Evolutionary conservation across 768 basidiomycete species (phyloP).

Genomic region (Boletellus ananiceps): DNA sequence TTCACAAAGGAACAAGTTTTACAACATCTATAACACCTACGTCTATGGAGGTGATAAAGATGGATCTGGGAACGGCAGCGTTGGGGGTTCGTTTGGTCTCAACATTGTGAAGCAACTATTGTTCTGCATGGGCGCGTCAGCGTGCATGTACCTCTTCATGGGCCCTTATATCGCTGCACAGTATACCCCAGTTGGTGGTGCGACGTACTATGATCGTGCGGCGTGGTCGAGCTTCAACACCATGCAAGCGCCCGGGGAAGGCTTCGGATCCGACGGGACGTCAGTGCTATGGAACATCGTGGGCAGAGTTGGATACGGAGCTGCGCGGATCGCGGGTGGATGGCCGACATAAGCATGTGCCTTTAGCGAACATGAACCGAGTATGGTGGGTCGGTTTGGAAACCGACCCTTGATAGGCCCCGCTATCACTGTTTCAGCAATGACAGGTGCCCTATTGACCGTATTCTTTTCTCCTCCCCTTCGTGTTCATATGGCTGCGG

Average conservation of each 20-base stretch:
- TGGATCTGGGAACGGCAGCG: conserved; percentile 19
- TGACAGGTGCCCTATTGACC: background rate
- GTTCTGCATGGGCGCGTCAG: conserved; percentile 59
- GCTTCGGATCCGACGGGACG: conserved; percentile 57
- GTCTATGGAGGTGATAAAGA: conserved; percentile 45
- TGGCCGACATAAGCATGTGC: conserved; percentile 59
- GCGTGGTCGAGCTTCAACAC: conserved; percentile 79
- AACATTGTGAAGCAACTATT: conserved; percentile 43
- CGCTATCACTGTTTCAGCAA: conserved; percentile 9
- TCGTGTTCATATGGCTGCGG: conserved; percentile 16
- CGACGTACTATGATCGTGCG: conserved; percentile 70
- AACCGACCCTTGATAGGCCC: conserved; percentile 6
- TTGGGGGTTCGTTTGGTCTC: conserved; percentile 27
- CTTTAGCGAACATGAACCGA: conserved; percentile 1
- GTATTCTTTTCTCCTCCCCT: background rate
- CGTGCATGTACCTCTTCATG: conserved; percentile 56
- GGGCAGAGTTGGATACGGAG: conserved; percentile 68
- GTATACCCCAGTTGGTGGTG: conserved; percentile 55
- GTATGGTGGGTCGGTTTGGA: background rate
- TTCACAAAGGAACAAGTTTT: conserved; percentile 54
- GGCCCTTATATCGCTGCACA: conserved; percentile 56
- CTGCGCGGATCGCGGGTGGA: conserved; percentile 69
- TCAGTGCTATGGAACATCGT: conserved; percentile 65
- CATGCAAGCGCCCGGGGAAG: conserved; percentile 66
- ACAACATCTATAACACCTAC: conserved; percentile 83